Conservation (phyloP, 1,284 basidiomycete genomes). For the Sporisorium reilianum region DNA sequence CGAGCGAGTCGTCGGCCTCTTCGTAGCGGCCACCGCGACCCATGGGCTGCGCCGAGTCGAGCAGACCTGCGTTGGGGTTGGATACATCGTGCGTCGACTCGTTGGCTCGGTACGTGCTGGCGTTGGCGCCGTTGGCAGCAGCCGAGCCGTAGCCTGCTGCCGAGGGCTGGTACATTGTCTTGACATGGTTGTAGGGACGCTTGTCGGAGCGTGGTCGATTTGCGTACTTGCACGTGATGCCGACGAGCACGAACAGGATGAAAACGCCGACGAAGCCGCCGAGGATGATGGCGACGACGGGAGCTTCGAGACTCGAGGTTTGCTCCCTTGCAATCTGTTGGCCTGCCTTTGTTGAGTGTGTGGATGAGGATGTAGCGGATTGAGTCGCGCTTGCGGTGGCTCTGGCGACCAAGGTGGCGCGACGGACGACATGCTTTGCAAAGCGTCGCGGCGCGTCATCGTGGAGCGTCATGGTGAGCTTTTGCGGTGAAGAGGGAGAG, state of each 20-base stretch:
- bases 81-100: constrained; percentile 41
- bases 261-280: constrained; percentile 45
- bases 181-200: constrained; percentile 16
- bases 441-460: constrained; percentile 38
- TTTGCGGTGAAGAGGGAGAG: neutral
- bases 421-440: constrained; percentile 47
- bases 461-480: constrained; percentile 23
- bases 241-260: constrained; percentile 43
- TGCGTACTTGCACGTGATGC: constrained; percentile 42
- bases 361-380: neutral
- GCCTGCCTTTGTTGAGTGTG: neutral
- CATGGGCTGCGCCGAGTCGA: constrained; percentile 52
- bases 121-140: constrained; percentile 8
- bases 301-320: constrained; percentile 33
- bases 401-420: constrained; percentile 26
- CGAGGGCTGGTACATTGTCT: constrained; percentile 50
- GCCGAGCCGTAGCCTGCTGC: constrained; percentile 49
- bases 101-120: constrained; percentile 13
- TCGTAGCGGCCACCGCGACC: constrained; percentile 47
- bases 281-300: constrained; percentile 37
- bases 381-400: constrained; percentile 12
- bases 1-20: constrained; percentile 33
- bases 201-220: constrained; percentile 37
- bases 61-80: constrained; percentile 34
- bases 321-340: constrained; percentile 19